Conservation (phyloP, 1,139 yeast genomes). For the Candida sp. region DNA sequence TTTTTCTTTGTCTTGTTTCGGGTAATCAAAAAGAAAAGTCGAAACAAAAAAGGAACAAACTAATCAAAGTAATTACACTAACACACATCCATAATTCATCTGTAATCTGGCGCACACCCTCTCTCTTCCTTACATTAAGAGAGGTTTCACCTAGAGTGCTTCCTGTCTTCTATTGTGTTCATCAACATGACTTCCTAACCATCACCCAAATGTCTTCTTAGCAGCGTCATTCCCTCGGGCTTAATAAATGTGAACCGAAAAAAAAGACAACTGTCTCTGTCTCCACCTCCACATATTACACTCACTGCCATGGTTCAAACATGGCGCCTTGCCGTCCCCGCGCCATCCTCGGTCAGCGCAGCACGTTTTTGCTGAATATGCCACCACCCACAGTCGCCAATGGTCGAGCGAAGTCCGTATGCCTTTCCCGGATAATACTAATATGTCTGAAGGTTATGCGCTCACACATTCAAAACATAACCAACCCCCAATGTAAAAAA, state of each 20-base stretch:
- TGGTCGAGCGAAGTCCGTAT: too few species aligned
- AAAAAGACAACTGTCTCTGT: too few species aligned
- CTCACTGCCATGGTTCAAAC: not conserved
- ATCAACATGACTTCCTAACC: not conserved
- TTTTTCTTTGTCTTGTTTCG: not conserved
- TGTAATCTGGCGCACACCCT: too few species aligned
- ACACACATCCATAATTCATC: not conserved
- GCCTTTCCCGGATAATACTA: not conserved
- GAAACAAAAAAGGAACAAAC: not conserved
- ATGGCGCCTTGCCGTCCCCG: not conserved
- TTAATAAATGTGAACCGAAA: not conserved
- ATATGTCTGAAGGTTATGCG: not conserved
- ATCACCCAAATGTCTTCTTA: too few species aligned
- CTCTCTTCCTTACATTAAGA: not conserved
- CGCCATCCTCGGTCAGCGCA: too few species aligned
- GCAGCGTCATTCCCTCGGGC: too few species aligned
- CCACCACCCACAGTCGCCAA: too few species aligned
- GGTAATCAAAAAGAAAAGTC: not conserved
- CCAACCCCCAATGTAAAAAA: not conserved
- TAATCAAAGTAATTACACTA: not conserved
- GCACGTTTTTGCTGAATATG: too few species aligned
- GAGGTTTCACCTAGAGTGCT: not conserved
- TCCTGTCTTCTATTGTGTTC: not conserved
- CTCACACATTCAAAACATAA: not conserved
- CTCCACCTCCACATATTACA: not conserved